Base-by-base conservation (phyloP, 306 rosid genomes). In the Prunus mira region DNA sequence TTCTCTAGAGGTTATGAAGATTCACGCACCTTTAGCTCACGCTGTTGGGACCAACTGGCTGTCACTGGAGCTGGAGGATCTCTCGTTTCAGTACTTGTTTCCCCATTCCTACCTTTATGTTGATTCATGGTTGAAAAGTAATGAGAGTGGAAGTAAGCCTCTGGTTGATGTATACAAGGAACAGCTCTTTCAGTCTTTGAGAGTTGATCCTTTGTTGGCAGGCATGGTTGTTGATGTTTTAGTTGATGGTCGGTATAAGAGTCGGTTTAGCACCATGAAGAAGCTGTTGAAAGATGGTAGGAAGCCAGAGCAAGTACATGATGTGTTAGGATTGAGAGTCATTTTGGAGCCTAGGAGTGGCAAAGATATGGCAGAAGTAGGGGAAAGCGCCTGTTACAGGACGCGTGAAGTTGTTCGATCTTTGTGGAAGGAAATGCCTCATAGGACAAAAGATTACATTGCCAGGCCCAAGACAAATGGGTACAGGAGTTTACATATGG, bases 231-330 rank as follows among this genome's bases (percentile, higher is more conserved):
- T 82, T 20, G 86, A 78, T 84, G 49, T 95, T 73, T 80, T 83
- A 0, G 85, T 95, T 54, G 77, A 83, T 75, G 97, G 96, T 65
- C 91, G 97, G 19, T 89, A 89, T 47, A 95, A 95, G 78, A 95
- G 97, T 55, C 96, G 93, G 15, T 95, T 84, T 74, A 92, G 98
- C 73, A 95, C 96, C 0, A 95, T 95, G 98, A 90, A 90, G 88
- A 95, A 95, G 87, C 87, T 95, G 57, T 81, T 92, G 81, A 90
- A 82, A 73, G 98, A 95, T 82, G 98, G 98, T 17, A 77, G 98
- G 82, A 86, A 83, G 79, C 91, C 96, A 0, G 96, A 92, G 69
- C 88, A 90, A 79, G 97, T 92, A 32, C 77, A 92, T 65, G 98
- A 95, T 74, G 89, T 95, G 70, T 76, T 95, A 61, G 98, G 97